phyloP scores from a whole-genome alignment of 495 filamentous ascomycete genomes.

The Parathielavia hyrcaniae region DNA sequence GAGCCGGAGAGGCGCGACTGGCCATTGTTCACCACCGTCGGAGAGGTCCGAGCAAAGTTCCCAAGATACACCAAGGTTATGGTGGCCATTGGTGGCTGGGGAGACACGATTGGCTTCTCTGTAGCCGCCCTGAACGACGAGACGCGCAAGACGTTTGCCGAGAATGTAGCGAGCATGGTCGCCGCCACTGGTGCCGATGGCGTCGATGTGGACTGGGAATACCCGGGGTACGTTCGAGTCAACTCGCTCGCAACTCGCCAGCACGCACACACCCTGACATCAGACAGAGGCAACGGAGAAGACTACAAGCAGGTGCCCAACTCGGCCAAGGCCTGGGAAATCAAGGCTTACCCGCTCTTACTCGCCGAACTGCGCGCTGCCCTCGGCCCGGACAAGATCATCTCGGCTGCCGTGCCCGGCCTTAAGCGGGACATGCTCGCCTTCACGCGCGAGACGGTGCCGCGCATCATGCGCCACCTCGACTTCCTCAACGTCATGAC shows the following conservation, averaged over 20 bases:
- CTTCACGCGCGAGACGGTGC: constrained; percentile 57
- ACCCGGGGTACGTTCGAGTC: constrained; percentile 50
- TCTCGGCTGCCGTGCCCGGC: constrained; percentile 68
- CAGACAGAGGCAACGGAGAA: constrained; percentile 59
- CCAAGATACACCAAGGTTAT: constrained; percentile 54
- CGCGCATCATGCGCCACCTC: constrained; percentile 55
- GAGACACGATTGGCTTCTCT: constrained; percentile 58
- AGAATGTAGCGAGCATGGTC: constrained; percentile 60
- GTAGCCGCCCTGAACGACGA: constrained; percentile 49
- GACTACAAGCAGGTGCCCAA: constrained; percentile 70
- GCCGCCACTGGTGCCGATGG: constrained; percentile 56
- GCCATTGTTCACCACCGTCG: constrained; percentile 56
- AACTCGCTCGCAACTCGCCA: not conserved
- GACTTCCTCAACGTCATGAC: constrained; percentile 77
- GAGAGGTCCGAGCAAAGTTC: constrained; percentile 53
- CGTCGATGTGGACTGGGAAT: constrained; percentile 76
- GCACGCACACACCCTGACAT: not conserved
- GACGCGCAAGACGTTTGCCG: constrained; percentile 53
- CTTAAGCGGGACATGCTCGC: constrained; percentile 65
- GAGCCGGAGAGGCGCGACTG: constrained; percentile 41
- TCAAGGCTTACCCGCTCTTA: constrained; percentile 58
- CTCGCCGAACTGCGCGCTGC: constrained; percentile 54
- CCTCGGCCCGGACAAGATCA: constrained; percentile 53
- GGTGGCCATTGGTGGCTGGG: constrained; percentile 72
- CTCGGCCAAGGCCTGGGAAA: constrained; percentile 52